These are phyloP conservation scores for Eucalyptus dawsonii DNA, from an alignment of 345 rosid genomes.

Conservation along the genomic window DNA sequence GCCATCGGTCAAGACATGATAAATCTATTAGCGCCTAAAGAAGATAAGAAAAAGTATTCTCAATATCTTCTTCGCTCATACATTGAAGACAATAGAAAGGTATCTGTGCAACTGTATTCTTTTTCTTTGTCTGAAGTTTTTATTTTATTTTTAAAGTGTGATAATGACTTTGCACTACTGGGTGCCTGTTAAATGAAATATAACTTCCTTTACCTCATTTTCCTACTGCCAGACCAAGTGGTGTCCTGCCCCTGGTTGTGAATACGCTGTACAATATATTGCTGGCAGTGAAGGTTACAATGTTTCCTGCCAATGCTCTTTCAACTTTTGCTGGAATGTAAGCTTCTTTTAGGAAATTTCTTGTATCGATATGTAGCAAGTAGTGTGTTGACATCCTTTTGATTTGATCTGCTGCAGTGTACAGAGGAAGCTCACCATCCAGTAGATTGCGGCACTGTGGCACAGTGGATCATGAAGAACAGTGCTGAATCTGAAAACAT, in stretches of 20 bases:
- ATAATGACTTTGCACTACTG: not conserved
- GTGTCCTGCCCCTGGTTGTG: conserved; percentile 99
- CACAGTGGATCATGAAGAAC: no score
- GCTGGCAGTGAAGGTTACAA: conserved; percentile 70
- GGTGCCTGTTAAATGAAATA: not conserved
- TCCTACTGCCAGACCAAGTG: conserved; percentile 55
- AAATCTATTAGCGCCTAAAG: conserved; percentile 38
- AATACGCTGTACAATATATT: conserved; percentile 70
- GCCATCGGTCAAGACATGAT: conserved; percentile 83
- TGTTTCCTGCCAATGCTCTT: conserved; percentile 65
- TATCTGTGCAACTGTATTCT: not conserved
- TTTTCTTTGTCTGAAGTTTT: not conserved
- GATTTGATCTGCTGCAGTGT: no score
- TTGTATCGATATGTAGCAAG: no score
- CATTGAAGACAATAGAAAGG: conserved; percentile 89
- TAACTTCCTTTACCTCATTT: not conserved
- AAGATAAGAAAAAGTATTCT: conserved; percentile 65
- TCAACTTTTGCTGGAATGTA: not conserved
- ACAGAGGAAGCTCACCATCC: no score
- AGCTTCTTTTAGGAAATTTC: no score
- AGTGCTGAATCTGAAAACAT: no score
- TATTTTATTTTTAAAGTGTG: not conserved
- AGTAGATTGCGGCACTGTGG: no score
- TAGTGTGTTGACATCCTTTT: no score
- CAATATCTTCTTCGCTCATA: conserved; percentile 87